Percentiles rank a stretch among this genome's conserved stretches.
Conservation (phyloP, 2,329 filamentous ascomycete genomes). For the Colletotrichum agaves region DNA sequence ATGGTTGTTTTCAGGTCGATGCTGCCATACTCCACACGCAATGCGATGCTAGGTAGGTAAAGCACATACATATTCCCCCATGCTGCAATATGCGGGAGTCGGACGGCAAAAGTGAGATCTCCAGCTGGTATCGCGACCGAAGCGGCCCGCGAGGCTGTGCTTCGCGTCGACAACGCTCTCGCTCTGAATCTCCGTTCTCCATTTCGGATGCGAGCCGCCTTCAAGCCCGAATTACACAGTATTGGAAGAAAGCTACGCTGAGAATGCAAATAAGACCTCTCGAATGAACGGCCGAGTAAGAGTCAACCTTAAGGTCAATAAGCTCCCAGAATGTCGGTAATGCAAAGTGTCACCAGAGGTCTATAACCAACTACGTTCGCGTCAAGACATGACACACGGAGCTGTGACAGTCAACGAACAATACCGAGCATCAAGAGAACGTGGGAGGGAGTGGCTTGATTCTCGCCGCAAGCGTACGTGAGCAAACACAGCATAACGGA, state of each 20-base stretch:
- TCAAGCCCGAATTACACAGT: background rate
- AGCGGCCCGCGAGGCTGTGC: conserved; percentile 17
- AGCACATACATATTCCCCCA: conserved; percentile 15
- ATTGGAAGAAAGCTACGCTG: background rate
- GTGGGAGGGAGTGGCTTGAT: conserved; percentile 22
- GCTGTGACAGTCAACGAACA: background rate
- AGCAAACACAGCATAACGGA: background rate
- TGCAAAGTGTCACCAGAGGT: conserved; percentile 6
- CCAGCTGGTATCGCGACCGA: conserved; percentile 24
- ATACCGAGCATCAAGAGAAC: conserved; percentile 3
- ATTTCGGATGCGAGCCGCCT: background rate
- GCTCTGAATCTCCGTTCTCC: background rate
- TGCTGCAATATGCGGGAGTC: conserved; percentile 8
- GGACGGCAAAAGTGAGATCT: conserved; percentile 21
- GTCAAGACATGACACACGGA: conserved; percentile 4
- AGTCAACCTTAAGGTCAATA: background rate
- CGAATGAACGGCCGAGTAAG: background rate
- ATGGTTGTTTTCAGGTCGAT: conserved; percentile 36
- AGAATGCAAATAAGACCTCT: background rate
- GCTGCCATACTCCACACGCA: conserved; percentile 2
- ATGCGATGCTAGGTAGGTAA: conserved; percentile 26
- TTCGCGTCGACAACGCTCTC: conserved; percentile 6
- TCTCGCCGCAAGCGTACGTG: conserved; percentile 22
- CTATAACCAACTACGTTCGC: conserved; percentile 3
- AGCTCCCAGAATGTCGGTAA: background rate